Percentiles rank a stretch among this genome's conserved stretches.
Conservation (phyloP, 2,329 filamentous ascomycete species). For the Cladophialophora psammophila region DNA sequence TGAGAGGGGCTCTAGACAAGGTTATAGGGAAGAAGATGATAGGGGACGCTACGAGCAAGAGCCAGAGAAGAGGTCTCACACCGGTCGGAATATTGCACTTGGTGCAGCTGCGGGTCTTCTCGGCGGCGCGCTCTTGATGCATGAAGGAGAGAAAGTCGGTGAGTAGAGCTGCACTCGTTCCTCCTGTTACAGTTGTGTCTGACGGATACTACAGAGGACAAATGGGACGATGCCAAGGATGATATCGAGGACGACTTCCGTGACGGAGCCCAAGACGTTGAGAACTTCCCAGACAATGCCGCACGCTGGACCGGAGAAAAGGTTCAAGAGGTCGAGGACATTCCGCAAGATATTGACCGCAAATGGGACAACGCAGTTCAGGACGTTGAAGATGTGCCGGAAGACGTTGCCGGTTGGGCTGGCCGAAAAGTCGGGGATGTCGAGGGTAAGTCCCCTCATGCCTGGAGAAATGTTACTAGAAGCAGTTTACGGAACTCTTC, state of each 20-base stretch:
- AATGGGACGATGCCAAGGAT: slow-evolving; percentile 47
- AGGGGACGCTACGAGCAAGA: slow-evolving; percentile 38
- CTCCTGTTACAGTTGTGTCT: slow-evolving; percentile 1
- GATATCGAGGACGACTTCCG: slow-evolving; percentile 43
- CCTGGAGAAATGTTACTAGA: neutral
- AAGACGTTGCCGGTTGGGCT: slow-evolving; percentile 49
- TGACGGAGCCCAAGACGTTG: slow-evolving; percentile 42
- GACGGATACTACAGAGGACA: slow-evolving; percentile 42
- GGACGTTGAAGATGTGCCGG: slow-evolving; percentile 46
- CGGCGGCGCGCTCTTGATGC: slow-evolving; percentile 55
- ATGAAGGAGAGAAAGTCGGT: slow-evolving; percentile 55
- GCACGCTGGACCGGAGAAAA: slow-evolving; percentile 54
- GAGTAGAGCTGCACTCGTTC: slow-evolving; percentile 30
- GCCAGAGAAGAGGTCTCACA: slow-evolving; percentile 39
- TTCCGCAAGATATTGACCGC: slow-evolving; percentile 48
- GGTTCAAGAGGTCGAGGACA: slow-evolving; percentile 52
- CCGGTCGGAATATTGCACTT: slow-evolving; percentile 47
- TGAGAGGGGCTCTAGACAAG: slow-evolving; percentile 26
- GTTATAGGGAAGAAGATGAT: slow-evolving; percentile 27
- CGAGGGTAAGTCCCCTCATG: slow-evolving; percentile 44
- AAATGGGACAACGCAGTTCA: slow-evolving; percentile 46
- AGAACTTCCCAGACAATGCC: slow-evolving; percentile 53
- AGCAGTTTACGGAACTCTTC: neutral
- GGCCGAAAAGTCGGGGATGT: slow-evolving; percentile 54
- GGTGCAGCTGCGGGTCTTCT: slow-evolving; percentile 52